Conservation (phyloP, 495 filamentous ascomycete genomes). For the Penicillium soppii region DNA sequence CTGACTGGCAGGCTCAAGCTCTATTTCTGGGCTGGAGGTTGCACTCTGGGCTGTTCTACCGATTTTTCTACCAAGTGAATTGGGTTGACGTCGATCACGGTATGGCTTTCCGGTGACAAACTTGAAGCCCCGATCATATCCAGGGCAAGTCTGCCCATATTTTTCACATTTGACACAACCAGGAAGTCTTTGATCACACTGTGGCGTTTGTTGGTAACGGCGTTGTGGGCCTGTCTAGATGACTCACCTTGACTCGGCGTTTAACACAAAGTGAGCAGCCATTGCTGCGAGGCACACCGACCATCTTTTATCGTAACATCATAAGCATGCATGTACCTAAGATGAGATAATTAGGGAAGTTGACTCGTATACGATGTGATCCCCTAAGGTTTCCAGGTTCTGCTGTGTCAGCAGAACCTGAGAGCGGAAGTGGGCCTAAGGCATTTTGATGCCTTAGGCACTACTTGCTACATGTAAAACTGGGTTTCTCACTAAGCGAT, state of each 20-base stretch:
- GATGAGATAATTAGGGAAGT: too few species aligned
- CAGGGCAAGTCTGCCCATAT: constrained; percentile 35
- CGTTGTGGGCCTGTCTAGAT: not conserved
- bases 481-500: too few species aligned
- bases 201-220: constrained; percentile 7
- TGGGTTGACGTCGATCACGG: constrained; percentile 19
- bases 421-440: too few species aligned
- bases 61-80: not conserved
- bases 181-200: constrained; percentile 36
- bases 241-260: constrained; percentile 32
- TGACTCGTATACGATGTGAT: not conserved
- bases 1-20: not conserved
- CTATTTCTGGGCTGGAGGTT: not conserved
- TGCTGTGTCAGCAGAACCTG: too few species aligned
- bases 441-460: too few species aligned
- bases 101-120: constrained; percentile 36
- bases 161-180: constrained; percentile 34
- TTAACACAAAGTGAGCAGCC: constrained; percentile 48
- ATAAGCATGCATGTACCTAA: not conserved
- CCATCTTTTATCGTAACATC: constrained; percentile 16
- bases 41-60: not conserved
- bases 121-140: constrained; percentile 35
- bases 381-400: too few species aligned
- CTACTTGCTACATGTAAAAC: too few species aligned
- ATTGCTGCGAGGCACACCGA: constrained; percentile 55